Percentiles rank a stretch among this genome's conserved stretches.
These are phyloP conservation scores for Claviceps africana DNA, from an alignment of 2,329 filamentous ascomycete species.

Conservation along the genomic window DNA sequence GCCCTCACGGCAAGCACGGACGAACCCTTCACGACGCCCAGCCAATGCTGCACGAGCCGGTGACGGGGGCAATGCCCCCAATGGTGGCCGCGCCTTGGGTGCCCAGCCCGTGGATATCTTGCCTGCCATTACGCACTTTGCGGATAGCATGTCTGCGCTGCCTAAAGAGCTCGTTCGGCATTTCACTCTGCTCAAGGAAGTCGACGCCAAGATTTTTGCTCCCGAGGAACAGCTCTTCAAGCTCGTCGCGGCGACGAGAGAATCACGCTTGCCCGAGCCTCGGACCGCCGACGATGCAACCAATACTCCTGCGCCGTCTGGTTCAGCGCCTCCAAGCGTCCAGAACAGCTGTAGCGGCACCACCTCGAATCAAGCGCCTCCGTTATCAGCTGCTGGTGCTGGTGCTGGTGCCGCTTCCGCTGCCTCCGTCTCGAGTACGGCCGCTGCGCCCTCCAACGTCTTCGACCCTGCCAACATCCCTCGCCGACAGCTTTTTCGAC, in stretches of 20 bases:
- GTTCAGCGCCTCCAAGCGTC: conserved; percentile 34
- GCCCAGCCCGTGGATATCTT: conserved; percentile 53
- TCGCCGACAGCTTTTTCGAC: conserved; percentile 61
- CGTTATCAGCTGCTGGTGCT: conserved; percentile 16
- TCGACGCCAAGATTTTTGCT: conserved; percentile 88
- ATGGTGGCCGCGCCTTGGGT: conserved; percentile 27
- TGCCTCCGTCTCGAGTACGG: conserved; percentile 27
- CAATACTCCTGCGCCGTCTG: conserved; percentile 24
- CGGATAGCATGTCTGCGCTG: conserved; percentile 80
- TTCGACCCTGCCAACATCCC: conserved; percentile 46
- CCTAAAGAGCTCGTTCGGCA: conserved; percentile 92
- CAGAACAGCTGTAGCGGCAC: conserved; percentile 34
- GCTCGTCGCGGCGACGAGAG: conserved; percentile 52
- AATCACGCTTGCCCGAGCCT: conserved; percentile 32
- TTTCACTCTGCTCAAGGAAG: conserved; percentile 91
- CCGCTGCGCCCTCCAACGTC: conserved; percentile 22
- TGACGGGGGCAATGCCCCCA: conserved; percentile 30
- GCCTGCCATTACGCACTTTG: conserved; percentile 60
- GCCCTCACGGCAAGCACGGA: conserved; percentile 50
- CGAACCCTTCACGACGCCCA: conserved; percentile 45
- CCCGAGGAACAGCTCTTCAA: conserved; percentile 72
- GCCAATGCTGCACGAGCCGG: conserved; percentile 30
- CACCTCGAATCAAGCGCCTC: conserved; percentile 21
- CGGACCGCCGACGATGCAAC: conserved; percentile 30
- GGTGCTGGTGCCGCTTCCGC: conserved; percentile 5